Evolutionary conservation across 1,284 basidiomycete genomes (phyloP).

Genomic region (Taiwanofungus camphoratus): DNA sequence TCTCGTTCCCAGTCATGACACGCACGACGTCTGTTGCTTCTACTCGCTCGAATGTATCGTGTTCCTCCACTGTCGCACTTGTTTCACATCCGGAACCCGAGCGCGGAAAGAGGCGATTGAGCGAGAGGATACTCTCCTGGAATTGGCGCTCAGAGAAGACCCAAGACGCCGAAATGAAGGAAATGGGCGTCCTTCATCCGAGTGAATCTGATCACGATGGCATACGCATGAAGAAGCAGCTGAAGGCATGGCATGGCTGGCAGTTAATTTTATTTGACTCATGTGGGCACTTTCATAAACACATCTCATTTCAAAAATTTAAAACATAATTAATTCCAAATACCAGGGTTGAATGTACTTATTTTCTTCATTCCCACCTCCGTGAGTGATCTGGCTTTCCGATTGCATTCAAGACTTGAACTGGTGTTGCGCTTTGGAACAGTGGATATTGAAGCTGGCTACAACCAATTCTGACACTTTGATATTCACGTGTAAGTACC

Average conservation of each 20-base stretch:
- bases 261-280: conserved; percentile 47
- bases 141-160: conserved; percentile 10
- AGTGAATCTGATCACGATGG: conserved; percentile 9
- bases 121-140: conserved; percentile 19
- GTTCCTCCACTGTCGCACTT: conserved; percentile 22
- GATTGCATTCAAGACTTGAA: conserved; percentile 6
- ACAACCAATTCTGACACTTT: conserved; percentile 50
- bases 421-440: neutral
- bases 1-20: conserved; percentile 17
- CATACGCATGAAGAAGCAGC: conserved; percentile 6
- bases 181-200: conserved; percentile 11
- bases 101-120: conserved; percentile 6
- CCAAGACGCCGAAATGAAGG: conserved; percentile 15
- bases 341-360: conserved; percentile 62
- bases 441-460: conserved; percentile 64
- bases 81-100: conserved; percentile 12
- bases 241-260: conserved; percentile 43
- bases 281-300: conserved; percentile 32
- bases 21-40: conserved; percentile 19
- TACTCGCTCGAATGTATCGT: conserved; percentile 16
- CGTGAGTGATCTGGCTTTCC: conserved; percentile 32
- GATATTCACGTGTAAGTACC: conserved; percentile 56
- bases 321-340: neutral
- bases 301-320: neutral
- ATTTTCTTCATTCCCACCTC: conserved; percentile 53